Base-by-base conservation (phyloP, 345 rosid species). In the Salix exigua region DNA sequence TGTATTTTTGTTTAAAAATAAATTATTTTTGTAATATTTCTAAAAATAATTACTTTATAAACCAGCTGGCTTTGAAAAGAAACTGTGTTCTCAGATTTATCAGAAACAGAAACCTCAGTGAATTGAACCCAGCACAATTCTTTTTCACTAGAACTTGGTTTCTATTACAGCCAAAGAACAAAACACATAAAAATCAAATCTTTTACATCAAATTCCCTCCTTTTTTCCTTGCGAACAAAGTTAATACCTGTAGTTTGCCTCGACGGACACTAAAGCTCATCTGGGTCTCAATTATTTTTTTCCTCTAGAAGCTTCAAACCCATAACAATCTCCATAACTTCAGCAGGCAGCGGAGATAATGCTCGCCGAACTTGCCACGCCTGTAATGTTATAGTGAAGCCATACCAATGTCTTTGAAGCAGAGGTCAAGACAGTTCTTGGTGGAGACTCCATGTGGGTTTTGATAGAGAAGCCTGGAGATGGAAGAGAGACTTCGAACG, bases 291-390 rank as follows among this genome's bases (percentile, higher is more conserved):
- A 73, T 74, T 50, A 83, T 83, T 42, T 67, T 81, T 83, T 38
- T 51, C 80, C 88, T 92, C 92, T 82, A 92, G 77, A 76, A 86
- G 83, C 83, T 86, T 93, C 91, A 96, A 83, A 78, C 92, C 98
- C 19, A 85, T 79, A 66, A 92, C 80, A 77, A 92, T 82, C 78
- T 88, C 89, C 66, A 82, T 78, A 51, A 94, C 97, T 85, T 87
- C 80, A 10, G 86, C 79, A 2, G 98, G 99, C 21, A 96, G 70
- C 0, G 88, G 89, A 74, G 97, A 94, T 60, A 78, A 81, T 30
- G 89, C 40, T 17, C 97, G 97, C 98, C 94, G 94, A 31, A 89
- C 86, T 83, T 80, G 88, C 97, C 99, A 93, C 53, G 94, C 97
- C 79, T 86, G 82, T 79, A 81, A 78, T 9, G 94, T 71, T 70